Base-by-base conservation (phyloP, 176 grass and related monocot genomes). In the Rhynchospora breviuscula region DNA sequence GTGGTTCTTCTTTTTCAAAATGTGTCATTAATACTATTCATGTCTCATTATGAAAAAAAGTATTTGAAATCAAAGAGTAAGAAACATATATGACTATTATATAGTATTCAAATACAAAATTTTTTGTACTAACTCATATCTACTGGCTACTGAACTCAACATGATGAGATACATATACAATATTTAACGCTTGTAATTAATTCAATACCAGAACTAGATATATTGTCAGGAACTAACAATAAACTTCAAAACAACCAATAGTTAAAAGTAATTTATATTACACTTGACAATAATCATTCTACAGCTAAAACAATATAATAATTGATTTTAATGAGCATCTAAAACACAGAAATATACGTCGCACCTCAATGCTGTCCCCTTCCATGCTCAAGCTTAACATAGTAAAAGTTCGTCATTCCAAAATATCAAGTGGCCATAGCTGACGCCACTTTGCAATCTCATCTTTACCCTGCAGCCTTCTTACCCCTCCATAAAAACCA, bases 401-500 rank as follows among this genome's bases (percentile, higher is more conserved):
- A 57, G 12, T 57, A 54, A 33, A 7, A 82, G 3, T 47, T 8
- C 21, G 23, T 75, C 85, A 98, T 74, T 95, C 96, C 80, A 95
- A 68, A 46, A 90, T 87, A 87, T 98, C 93, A 75, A 88, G 82
- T 67, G 96, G 96, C 93, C 93, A 95, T 23, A 93, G 86, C 78
- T 90, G 87, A 59, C 84, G 88, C 96, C 96, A 98, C 70, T 90
- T 93, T 5, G 89, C 88, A 46, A 93, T 93, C 64, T 93, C 93
- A 62, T 93, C 84, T 85, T 98, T 87, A 86, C 78, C 54, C 10
- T 59, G 80, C 25, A 98, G 88, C 83, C 89, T 98, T 84, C 96
- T 79, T 80, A 98, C 82, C 8, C 96, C 96, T 33, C 96, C 96
- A 6, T 98, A 98, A 58, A 98, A 98, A 21, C 96, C 96, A 1